A percentile compares a stretch with the other conserved stretches of the same genome.
Conservation (phyloP, 768 basidiomycete genomes). For the Naganishia randhawae region DNA sequence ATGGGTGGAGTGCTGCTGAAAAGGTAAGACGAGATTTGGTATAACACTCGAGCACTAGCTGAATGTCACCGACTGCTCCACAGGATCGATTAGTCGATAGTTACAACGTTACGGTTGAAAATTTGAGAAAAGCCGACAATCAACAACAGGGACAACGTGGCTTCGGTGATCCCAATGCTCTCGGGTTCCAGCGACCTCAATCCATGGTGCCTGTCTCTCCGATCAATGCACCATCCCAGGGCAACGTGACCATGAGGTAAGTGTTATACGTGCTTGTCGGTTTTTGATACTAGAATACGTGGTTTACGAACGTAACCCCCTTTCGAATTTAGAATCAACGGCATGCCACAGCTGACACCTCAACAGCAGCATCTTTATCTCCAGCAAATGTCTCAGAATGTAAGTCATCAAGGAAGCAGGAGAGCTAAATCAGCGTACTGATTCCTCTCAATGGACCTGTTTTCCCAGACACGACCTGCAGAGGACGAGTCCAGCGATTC, state of each 20-base stretch:
- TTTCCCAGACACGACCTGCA: background rate
- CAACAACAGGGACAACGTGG: conserved; percentile 1
- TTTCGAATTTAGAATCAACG: conserved; percentile 17
- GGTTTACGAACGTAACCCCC: no score
- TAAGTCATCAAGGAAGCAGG: background rate
- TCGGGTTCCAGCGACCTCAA: conserved; percentile 10
- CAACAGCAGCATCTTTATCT: conserved; percentile 21
- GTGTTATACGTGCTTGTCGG: background rate
- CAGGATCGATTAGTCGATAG: conserved; percentile 1
- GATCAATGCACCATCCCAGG: background rate
- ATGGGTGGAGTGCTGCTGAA: conserved; percentile 15
- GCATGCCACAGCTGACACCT: conserved; percentile 29
- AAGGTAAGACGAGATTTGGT: background rate
- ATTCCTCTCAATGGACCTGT: background rate
- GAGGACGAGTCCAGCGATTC: conserved; percentile 24
- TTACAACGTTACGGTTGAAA: conserved; percentile 13
- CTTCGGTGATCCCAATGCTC: conserved; percentile 2
- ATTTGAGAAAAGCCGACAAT: background rate
- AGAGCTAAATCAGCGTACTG: background rate
- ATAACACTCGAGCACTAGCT: background rate
- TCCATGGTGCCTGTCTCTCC: conserved; percentile 9
- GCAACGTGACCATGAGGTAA: conserved; percentile 7
- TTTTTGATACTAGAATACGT: background rate
- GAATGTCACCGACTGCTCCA: background rate
- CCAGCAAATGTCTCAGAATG: conserved; percentile 11